Evolutionary conservation across 805 yeast species (phyloP).

Genomic region (Saccharomycopsis olivae): DNA sequence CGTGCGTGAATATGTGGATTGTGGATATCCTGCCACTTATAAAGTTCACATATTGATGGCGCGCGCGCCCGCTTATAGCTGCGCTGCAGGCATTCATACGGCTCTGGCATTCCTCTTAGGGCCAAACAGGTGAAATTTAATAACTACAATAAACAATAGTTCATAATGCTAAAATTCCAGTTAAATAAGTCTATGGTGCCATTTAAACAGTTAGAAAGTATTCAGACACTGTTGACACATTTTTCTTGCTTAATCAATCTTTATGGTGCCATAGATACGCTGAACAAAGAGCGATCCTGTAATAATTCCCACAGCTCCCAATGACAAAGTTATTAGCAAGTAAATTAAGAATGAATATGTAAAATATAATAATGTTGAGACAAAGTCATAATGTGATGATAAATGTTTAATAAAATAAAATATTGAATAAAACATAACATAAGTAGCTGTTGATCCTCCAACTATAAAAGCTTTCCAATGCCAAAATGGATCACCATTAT

Average conservation of each 20-base stretch:
- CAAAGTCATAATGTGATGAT: conserved; percentile 48
- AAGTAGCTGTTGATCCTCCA: conserved; percentile 64
- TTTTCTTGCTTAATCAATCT: conserved; percentile 43
- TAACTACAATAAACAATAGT: too few relatives aligned
- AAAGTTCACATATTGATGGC: too few relatives aligned
- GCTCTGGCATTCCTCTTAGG: too few relatives aligned
- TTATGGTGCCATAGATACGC: conserved; percentile 47
- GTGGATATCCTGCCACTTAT: too few relatives aligned
- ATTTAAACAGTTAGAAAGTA: too few relatives aligned
- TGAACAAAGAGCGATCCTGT: conserved; percentile 58
- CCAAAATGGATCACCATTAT: conserved; percentile 48
- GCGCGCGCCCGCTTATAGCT: too few relatives aligned
- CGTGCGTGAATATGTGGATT: too few relatives aligned
- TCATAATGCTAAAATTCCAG: too few relatives aligned
- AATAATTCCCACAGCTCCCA: conserved; percentile 66
- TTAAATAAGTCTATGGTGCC: too few relatives aligned
- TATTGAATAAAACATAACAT: conserved; percentile 54
- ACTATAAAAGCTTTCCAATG: conserved; percentile 72
- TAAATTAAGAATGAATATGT: conserved; percentile 61
- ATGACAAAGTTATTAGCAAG: conserved; percentile 50
- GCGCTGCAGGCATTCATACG: too few relatives aligned
- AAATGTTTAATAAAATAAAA: conserved; percentile 53
- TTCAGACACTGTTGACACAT: too few relatives aligned
- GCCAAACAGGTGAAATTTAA: too few relatives aligned
- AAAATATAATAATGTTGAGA: conserved; percentile 58